Conservation (phyloP, 1,284 basidiomycete genomes). For the Tylopilus orsonianus region DNA sequence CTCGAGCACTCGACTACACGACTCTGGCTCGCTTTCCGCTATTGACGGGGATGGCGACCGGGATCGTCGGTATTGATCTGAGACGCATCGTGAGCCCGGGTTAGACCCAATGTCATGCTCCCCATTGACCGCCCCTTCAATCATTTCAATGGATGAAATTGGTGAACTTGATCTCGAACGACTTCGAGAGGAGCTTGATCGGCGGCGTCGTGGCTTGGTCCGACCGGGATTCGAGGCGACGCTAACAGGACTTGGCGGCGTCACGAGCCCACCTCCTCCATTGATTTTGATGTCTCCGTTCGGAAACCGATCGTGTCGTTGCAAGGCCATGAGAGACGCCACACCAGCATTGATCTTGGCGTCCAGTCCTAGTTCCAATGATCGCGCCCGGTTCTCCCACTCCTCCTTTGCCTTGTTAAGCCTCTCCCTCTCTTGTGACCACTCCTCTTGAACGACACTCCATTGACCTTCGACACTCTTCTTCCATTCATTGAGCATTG, state of each 20-base stretch:
- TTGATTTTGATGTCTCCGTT: conserved; percentile 38
- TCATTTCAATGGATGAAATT: conserved; percentile 37
- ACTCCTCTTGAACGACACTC: conserved; percentile 67
- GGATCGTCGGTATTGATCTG: conserved; percentile 32
- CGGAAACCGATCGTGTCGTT: conserved; percentile 36
- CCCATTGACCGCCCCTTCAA: conserved; percentile 26
- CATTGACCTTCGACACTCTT: conserved; percentile 77
- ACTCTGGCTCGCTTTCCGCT: conserved; percentile 42
- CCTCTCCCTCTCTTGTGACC: conserved; percentile 79
- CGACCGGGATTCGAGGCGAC: conserved; percentile 58
- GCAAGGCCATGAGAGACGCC: conserved; percentile 40
- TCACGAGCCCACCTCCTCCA: conserved; percentile 55
- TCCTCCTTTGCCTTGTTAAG: conserved; percentile 75
- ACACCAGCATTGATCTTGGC: conserved; percentile 49
- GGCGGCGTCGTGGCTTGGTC: conserved; percentile 36
- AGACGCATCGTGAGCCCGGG: conserved; percentile 27
- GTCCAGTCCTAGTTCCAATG: conserved; percentile 43
- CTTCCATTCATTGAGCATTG: conserved; percentile 65
- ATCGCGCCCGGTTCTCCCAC: conserved; percentile 66
- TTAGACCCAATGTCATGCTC: conserved; percentile 23
- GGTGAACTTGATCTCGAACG: conserved; percentile 33
- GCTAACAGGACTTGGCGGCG: conserved; percentile 71
- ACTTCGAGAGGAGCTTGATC: conserved; percentile 32
- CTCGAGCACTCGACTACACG: conserved; percentile 18
- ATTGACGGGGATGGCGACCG: conserved; percentile 42